Evolutionary conservation across 352 stramenopile genomes (phyloP).

Genomic region (Globisporangium perplexum): DNA sequence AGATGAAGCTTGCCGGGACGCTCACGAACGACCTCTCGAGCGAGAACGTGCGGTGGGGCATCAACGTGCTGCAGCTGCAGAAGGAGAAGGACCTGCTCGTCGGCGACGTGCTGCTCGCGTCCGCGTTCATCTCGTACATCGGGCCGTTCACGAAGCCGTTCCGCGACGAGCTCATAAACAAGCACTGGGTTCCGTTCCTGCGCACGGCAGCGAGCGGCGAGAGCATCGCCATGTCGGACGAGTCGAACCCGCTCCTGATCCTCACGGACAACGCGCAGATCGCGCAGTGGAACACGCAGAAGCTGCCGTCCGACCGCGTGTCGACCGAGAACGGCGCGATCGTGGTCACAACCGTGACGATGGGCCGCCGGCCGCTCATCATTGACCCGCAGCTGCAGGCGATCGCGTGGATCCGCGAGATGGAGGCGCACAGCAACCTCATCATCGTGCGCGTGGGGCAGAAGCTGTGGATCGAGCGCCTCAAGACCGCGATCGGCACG

Average conservation of each 20-base stretch:
- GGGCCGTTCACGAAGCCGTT: slow-evolving; percentile 94
- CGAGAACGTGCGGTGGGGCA: slow-evolving; percentile 94
- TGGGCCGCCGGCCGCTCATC: slow-evolving; percentile 88
- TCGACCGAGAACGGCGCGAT: slow-evolving; percentile 93
- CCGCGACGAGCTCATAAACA: slow-evolving; percentile 91
- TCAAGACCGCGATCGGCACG: slow-evolving; percentile 92
- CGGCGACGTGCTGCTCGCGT: slow-evolving; percentile 91
- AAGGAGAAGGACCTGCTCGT: slow-evolving; percentile 91
- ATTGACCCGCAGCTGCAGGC: slow-evolving; percentile 93
- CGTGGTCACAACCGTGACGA: slow-evolving; percentile 87
- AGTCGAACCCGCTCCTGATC: slow-evolving; percentile 87
- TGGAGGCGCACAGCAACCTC: slow-evolving; percentile 88
- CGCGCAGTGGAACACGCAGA: slow-evolving; percentile 92
- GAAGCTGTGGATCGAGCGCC: slow-evolving; percentile 92
- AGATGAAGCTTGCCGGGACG: slow-evolving; percentile 94
- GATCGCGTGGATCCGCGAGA: slow-evolving; percentile 92
- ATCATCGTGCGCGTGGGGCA: slow-evolving; percentile 94
- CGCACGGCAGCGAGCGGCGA: slow-evolving; percentile 80
- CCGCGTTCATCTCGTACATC: slow-evolving; percentile 95
- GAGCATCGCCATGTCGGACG: slow-evolving; percentile 89
- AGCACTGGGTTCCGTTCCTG: slow-evolving; percentile 91
- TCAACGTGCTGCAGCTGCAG: slow-evolving; percentile 91
- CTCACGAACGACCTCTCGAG: slow-evolving; percentile 93
- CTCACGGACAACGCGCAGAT: slow-evolving; percentile 91
- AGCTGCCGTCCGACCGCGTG: slow-evolving; percentile 90